These are phyloP conservation scores for Rosa multiflora DNA, from an alignment of 306 rosid genomes.

Conservation along the genomic window DNA sequence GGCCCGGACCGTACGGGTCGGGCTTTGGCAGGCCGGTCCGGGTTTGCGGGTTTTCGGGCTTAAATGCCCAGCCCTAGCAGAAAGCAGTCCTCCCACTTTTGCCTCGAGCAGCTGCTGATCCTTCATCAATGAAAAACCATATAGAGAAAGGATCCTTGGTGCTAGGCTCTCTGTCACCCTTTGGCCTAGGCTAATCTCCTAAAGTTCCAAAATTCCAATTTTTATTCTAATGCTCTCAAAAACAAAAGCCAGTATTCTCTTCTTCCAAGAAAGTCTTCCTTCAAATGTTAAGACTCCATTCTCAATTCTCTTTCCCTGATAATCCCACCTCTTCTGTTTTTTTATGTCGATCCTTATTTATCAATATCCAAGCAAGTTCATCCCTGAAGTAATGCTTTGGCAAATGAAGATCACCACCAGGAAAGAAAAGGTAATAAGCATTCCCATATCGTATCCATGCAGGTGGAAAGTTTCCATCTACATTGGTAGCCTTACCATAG, in stretches of 20 bases:
- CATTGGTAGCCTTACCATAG: constrained; percentile 86
- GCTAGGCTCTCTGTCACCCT: constrained; percentile 70
- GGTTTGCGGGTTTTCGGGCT: too few species aligned
- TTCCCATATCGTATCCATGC: constrained; percentile 97
- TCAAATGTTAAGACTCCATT: constrained; percentile 92
- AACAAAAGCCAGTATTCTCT: constrained; percentile 68
- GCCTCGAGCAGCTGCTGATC: constrained; percentile 94
- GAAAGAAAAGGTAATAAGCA: constrained; percentile 45
- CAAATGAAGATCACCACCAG: constrained; percentile 6
- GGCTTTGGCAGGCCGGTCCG: too few species aligned
- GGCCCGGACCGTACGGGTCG: too few species aligned
- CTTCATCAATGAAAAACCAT: constrained; percentile 93
- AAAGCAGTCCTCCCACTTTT: constrained; percentile 88
- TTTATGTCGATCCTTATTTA: neutral
- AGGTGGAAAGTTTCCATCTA: constrained; percentile 90
- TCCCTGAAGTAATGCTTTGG: constrained; percentile 13
- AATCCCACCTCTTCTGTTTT: constrained; percentile 18
- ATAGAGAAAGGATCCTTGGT: constrained; percentile 81
- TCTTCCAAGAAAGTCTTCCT: constrained; percentile 83
- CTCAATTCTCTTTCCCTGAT: constrained; percentile 86
- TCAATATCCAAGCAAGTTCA: neutral
- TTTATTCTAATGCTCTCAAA: constrained; percentile 69
- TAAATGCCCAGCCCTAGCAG: too few species aligned
- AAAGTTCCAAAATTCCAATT: constrained; percentile 71
- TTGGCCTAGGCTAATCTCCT: constrained; percentile 71